Evolutionary conservation across 1,139 yeast species (phyloP).

Genomic region (Kodamaea derodonti): DNA sequence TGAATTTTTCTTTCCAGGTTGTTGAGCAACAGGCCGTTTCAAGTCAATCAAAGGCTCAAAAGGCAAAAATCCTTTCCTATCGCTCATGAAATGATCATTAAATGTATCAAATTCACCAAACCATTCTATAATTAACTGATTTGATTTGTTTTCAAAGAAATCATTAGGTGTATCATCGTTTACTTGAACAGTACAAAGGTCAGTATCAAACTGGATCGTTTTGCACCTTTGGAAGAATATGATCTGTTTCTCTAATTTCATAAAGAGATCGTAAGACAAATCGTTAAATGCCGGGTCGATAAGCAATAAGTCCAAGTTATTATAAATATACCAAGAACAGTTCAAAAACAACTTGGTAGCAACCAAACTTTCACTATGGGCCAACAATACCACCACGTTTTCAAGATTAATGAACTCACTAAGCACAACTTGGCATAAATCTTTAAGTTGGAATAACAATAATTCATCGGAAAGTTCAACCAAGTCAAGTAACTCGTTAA

Average conservation of each 20-base stretch:
- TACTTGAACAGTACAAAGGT: background rate
- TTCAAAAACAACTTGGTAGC: conserved; percentile 55
- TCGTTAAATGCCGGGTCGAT: conserved; percentile 41
- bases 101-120: conserved; percentile 31
- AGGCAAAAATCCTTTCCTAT: conserved; percentile 32
- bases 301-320: conserved; percentile 61
- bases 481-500: conserved; percentile 55
- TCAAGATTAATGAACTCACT: conserved; percentile 57
- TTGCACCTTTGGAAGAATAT: conserved; percentile 28
- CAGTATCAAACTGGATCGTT: conserved; percentile 16
- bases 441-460: conserved; percentile 55
- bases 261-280: conserved; percentile 25
- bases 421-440: conserved; percentile 59
- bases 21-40: too few relatives aligned
- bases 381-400: conserved; percentile 55
- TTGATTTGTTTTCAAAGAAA: conserved; percentile 24
- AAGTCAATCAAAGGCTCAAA: conserved; percentile 52
- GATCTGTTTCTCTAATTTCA: conserved; percentile 27
- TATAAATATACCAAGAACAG: conserved; percentile 66
- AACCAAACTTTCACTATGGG: conserved; percentile 48
- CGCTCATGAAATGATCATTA: conserved; percentile 50
- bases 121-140: conserved; percentile 24
- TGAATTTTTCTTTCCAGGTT: conserved; percentile 20
- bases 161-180: conserved; percentile 10
- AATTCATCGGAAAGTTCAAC: conserved; percentile 64